phyloP scores from a whole-genome alignment of 768 basidiomycete genomes.

The Tephrocybe sp. region DNA sequence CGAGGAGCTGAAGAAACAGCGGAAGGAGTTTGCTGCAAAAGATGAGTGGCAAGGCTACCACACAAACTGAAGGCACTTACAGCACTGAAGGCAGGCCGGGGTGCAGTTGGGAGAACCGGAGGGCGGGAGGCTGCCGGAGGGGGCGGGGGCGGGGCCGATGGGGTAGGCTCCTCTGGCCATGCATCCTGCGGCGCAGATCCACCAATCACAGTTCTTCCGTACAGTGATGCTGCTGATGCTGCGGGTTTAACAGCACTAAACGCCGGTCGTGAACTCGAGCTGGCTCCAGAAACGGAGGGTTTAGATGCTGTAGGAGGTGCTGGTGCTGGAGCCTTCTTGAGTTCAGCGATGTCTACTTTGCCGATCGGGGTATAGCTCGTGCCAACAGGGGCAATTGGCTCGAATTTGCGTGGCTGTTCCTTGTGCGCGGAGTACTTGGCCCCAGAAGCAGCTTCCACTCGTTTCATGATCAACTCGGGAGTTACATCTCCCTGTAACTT shows the following conservation, averaged over 20 bases:
- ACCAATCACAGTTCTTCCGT: slow-evolving; percentile 34
- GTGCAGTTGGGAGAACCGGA: slow-evolving; percentile 39
- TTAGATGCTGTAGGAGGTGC: slow-evolving; percentile 33
- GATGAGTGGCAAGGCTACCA: background rate
- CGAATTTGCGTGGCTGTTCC: slow-evolving; percentile 66
- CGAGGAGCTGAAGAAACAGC: slow-evolving; percentile 20
- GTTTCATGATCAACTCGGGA: slow-evolving; percentile 76
- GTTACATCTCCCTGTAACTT: slow-evolving; percentile 63
- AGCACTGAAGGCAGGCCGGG: slow-evolving; percentile 41
- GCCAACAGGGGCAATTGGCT: slow-evolving; percentile 81
- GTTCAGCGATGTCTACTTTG: slow-evolving; percentile 61
- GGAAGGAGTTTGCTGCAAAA: slow-evolving; percentile 13
- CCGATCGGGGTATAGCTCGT: slow-evolving; percentile 76
- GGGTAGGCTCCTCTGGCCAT: slow-evolving; percentile 51
- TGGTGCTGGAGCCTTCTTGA: slow-evolving; percentile 40
- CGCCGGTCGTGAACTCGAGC: slow-evolving; percentile 45
- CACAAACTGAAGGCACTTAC: slow-evolving; percentile 16
- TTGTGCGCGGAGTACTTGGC: slow-evolving; percentile 85
- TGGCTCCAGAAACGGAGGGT: slow-evolving; percentile 39
- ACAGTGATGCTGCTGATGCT: slow-evolving; percentile 41
- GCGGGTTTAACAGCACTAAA: slow-evolving; percentile 39
- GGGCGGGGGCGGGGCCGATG: slow-evolving; percentile 38
- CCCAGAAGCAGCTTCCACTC: slow-evolving; percentile 88
- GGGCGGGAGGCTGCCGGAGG: slow-evolving; percentile 48
- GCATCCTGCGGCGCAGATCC: slow-evolving; percentile 50